These are phyloP conservation scores for Vigna hirtella DNA, from an alignment of 306 rosid genomes.

Conservation along the genomic window DNA sequence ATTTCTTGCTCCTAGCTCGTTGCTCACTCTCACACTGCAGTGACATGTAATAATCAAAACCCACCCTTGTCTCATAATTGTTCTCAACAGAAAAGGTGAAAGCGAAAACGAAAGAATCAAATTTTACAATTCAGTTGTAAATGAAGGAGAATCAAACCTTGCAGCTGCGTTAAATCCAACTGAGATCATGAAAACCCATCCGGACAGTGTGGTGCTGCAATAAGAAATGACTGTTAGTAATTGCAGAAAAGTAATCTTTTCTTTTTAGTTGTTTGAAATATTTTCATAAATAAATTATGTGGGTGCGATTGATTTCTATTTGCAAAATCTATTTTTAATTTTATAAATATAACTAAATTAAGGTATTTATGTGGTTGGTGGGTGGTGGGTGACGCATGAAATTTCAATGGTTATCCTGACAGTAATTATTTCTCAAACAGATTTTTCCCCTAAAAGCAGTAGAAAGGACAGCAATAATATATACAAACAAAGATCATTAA, in stretches of 20 bases:
- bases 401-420: no score
- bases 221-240: neutral
- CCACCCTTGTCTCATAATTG: neutral
- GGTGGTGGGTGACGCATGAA: no score
- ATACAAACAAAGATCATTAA: no score
- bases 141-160: conserved; percentile 55
- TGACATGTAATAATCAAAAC: neutral
- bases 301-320: no score
- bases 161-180: conserved; percentile 93
- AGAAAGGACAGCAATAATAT: neutral
- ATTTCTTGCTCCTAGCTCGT: conserved; percentile 81
- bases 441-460: neutral
- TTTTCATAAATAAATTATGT: no score
- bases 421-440: neutral
- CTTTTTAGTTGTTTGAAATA: no score
- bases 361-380: no score
- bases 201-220: conserved; percentile 69
- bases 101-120: neutral
- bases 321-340: no score
- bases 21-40: conserved; percentile 89
- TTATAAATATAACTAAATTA: no score
- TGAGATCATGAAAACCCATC: conserved; percentile 84
- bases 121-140: neutral
- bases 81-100: neutral
- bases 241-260: neutral